These are phyloP conservation scores for Sophora flavescens DNA, from an alignment of 306 rosid genomes.

Conservation along the genomic window DNA sequence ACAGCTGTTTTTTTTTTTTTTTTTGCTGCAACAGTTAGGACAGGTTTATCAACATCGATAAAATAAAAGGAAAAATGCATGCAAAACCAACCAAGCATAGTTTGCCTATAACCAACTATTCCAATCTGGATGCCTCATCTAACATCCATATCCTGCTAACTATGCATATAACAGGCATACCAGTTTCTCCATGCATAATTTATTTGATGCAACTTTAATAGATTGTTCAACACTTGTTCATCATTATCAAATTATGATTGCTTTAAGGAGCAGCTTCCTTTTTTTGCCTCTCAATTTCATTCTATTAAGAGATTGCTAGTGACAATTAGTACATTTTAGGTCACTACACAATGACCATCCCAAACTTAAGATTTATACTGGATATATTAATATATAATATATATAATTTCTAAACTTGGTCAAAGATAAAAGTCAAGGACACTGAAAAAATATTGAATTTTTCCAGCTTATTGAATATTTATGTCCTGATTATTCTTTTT, in stretches of 20 bases:
- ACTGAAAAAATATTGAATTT: neutral
- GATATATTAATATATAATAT: neutral
- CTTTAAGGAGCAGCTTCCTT: neutral
- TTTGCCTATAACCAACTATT: neutral
- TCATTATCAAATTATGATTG: neutral
- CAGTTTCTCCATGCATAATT: neutral
- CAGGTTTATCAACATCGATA: neutral
- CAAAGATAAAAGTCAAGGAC: conserved; percentile 10
- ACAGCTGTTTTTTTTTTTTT: no score
- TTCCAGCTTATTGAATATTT: no score
- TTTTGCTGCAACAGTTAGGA: neutral
- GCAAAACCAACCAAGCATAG: neutral
- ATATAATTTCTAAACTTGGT: neutral
- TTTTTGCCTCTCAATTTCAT: neutral
- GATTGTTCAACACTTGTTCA: neutral
- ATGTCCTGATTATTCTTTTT: no score
- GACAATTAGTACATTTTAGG: neutral
- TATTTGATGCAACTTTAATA: conserved; percentile 4
- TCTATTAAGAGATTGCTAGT: neutral
- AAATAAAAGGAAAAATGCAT: neutral
- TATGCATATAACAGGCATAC: neutral
- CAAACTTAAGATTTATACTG: neutral
- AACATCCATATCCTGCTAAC: neutral
- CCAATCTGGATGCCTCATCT: neutral
- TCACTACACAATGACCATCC: neutral